phyloP scores from a whole-genome alignment of 257 asterid species.

The Plectranthus barbatus region DNA sequence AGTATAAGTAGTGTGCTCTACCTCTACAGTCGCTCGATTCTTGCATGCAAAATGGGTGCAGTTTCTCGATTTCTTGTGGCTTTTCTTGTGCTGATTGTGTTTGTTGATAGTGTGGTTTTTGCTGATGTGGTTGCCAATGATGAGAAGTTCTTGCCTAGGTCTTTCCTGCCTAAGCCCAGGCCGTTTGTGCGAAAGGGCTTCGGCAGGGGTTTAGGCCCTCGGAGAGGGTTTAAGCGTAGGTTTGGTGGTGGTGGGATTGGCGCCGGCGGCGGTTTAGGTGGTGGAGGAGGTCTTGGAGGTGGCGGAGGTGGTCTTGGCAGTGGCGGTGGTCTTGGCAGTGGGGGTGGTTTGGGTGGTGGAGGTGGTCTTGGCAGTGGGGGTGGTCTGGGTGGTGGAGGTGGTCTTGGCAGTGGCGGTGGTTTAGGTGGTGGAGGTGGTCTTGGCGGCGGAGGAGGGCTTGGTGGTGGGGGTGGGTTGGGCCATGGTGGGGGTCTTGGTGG shows the following conservation, averaged over 20 bases:
- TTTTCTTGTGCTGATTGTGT: conserved; percentile 20
- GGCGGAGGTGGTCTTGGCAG: no score
- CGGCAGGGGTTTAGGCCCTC: conserved; percentile 16
- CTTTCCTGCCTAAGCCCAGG: conserved; percentile 7
- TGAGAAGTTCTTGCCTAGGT: conserved; percentile 23
- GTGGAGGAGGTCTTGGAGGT: no score
- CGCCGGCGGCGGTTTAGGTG: no score
- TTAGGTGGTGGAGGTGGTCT: no score
- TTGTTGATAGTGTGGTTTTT: conserved; percentile 22
- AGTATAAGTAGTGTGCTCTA: no score
- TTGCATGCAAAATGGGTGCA: conserved; percentile 28
- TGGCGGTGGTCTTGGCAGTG: conserved; percentile 22
- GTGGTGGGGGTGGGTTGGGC: conserved; percentile 24
- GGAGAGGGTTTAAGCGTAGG: conserved; percentile 14
- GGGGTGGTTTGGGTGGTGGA: no score
- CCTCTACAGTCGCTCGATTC: neutral
- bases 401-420: conserved; percentile 27
- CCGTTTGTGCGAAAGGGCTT: conserved; percentile 9
- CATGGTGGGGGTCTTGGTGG: conserved; percentile 25
- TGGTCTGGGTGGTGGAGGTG: conserved; percentile 28
- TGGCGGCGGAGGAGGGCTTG: conserved; percentile 34
- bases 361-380: conserved; percentile 17
- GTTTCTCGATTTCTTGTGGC: conserved; percentile 6
- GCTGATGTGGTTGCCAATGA: conserved; percentile 29
- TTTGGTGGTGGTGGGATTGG: conserved; percentile 6